phyloP scores from a whole-genome alignment of 75 land plant genomes.

The Gnetum montanum region DNA sequence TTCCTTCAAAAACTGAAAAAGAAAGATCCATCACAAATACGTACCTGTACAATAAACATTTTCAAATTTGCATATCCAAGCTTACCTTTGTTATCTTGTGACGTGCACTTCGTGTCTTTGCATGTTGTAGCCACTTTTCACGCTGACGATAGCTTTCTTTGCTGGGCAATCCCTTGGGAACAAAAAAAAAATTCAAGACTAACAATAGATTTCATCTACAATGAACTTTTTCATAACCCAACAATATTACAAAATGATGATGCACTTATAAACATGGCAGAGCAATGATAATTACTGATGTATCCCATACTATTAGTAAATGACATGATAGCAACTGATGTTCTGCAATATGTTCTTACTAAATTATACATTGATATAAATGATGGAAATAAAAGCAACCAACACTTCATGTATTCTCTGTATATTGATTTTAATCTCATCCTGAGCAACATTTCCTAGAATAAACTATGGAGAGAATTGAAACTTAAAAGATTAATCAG shows the following conservation, averaged over 20 bases:
- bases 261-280: background rate
- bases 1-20: conserved; percentile 67
- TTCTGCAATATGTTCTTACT: too few relatives aligned
- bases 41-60: background rate
- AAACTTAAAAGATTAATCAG: too few relatives aligned
- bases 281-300: background rate
- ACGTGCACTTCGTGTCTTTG: conserved; percentile 94
- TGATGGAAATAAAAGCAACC: too few relatives aligned
- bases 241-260: too few relatives aligned
- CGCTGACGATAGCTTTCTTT: conserved; percentile 76
- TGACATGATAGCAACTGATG: background rate
- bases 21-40: background rate
- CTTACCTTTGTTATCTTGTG: conserved; percentile 90
- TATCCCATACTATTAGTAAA: background rate
- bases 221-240: too few relatives aligned
- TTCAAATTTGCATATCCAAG: background rate
- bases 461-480: too few relatives aligned
- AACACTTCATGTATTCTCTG: too few relatives aligned
- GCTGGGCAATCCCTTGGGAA: conserved; percentile 62
- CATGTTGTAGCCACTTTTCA: conserved; percentile 87
- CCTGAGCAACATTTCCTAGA: too few relatives aligned
- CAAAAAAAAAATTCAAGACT: background rate
- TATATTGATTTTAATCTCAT: too few relatives aligned
- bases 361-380: too few relatives aligned
- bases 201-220: too few relatives aligned